Evolutionary conservation across 2,329 filamentous ascomycete species (phyloP).

Genomic region (Fusarium buxicola): DNA sequence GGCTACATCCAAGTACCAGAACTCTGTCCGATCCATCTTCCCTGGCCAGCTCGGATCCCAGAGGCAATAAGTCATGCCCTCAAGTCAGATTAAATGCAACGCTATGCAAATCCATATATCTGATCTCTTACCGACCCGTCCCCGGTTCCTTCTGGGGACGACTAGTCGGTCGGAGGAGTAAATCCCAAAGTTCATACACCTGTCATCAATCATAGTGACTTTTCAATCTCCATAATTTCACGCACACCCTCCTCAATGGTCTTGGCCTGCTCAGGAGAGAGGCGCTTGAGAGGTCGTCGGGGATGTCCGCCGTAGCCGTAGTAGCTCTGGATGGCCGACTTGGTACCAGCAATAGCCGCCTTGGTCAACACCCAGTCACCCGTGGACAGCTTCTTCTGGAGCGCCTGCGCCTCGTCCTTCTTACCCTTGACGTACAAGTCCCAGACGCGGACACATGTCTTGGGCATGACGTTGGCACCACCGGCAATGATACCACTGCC

Average conservation of each 20-base stretch:
- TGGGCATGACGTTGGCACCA: conserved; percentile 86
- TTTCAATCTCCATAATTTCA: conserved; percentile 76
- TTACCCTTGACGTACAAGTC: conserved; percentile 79
- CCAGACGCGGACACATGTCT: conserved; percentile 83
- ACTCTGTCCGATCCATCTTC: not conserved
- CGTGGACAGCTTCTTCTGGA: conserved; percentile 82
- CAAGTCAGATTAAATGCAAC: conserved; percentile 36
- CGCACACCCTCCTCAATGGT: conserved; percentile 66
- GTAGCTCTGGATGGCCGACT: conserved; percentile 82
- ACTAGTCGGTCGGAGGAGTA: conserved; percentile 1
- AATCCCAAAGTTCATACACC: not conserved
- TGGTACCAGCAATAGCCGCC: conserved; percentile 86
- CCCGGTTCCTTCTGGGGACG: not conserved
- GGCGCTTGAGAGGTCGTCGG: conserved; percentile 75
- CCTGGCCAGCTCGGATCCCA: conserved; percentile 5
- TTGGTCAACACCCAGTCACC: conserved; percentile 88
- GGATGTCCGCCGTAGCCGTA: conserved; percentile 85
- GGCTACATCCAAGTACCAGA: conserved; percentile 6
- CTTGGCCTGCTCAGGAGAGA: conserved; percentile 67
- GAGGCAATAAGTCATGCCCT: conserved; percentile 1
- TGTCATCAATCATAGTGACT: conserved; percentile 54
- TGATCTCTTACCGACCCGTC: not conserved
- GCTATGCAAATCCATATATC: conserved; percentile 36
- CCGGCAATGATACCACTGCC: conserved; percentile 88
- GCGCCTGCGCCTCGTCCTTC: conserved; percentile 76